phyloP scores from a whole-genome alignment of 208 protist genomes.

The Leptomonas seymouri region DNA sequence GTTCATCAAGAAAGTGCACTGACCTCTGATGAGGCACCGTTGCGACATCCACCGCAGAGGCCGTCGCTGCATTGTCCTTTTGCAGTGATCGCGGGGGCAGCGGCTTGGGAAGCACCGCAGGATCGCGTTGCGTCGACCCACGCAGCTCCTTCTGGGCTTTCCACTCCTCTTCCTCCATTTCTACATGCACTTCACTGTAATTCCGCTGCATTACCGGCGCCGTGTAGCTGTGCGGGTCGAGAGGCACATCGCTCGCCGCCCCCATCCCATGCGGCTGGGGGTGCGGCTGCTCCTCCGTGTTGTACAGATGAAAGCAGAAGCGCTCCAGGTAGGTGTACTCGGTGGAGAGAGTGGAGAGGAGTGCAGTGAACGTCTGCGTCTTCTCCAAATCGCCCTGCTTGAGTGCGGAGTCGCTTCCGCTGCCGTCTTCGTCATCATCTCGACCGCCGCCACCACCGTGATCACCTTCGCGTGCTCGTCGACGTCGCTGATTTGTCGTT shows the following conservation, averaged over 20 bases:
- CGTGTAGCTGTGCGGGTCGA: neutral
- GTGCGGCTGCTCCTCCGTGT: slow-evolving; percentile 21
- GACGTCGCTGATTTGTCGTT: neutral
- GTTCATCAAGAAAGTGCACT: slow-evolving; percentile 16
- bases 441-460: neutral
- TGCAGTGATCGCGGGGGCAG: neutral
- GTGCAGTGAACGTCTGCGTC: slow-evolving; percentile 25
- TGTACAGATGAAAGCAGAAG: slow-evolving; percentile 56
- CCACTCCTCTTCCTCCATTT: neutral
- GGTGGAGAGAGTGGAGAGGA: slow-evolving; percentile 28
- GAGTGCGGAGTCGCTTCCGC: neutral
- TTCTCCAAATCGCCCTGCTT: neutral
- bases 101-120: neutral
- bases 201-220: neutral
- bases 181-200: neutral
- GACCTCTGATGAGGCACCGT: slow-evolving; percentile 13
- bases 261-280: neutral
- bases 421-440: neutral
- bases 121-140: neutral
- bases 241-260: neutral
- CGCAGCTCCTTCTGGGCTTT: neutral
- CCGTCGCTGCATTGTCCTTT: neutral
- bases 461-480: neutral
- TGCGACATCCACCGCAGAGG: neutral
- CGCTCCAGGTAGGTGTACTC: slow-evolving; percentile 40